Conservation (phyloP, 2,329 filamentous ascomycete genomes). For the Proliferodiscus dingleyae region DNA sequence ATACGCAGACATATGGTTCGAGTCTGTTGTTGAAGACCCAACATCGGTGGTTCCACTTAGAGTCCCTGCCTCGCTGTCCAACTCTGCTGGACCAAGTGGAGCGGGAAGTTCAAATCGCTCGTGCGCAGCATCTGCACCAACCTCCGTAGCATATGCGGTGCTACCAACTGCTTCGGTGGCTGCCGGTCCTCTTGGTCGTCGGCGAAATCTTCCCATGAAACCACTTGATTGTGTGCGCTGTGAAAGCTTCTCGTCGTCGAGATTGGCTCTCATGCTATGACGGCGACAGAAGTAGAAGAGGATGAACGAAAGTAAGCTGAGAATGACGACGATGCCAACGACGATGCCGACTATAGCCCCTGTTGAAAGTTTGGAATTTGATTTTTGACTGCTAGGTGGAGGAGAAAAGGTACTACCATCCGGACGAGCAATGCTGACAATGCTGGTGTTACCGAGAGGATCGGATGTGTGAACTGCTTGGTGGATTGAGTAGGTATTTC, state of each 20-base stretch:
- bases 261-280: constrained; percentile 24
- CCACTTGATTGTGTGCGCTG: constrained; percentile 35
- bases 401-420: constrained; percentile 25
- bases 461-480: constrained; percentile 28
- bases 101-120: constrained; percentile 26
- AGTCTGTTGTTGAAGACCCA: constrained; percentile 25
- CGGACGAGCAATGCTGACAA: constrained; percentile 19
- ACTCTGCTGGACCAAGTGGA: constrained; percentile 22
- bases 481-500: constrained; percentile 29
- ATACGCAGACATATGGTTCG: constrained; percentile 42
- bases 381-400: constrained; percentile 2
- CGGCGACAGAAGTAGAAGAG: constrained; percentile 16
- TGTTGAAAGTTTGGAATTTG: constrained; percentile 10
- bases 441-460: constrained; percentile 22
- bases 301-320: constrained; percentile 2
- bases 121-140: constrained; percentile 21
- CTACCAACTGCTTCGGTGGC: constrained; percentile 47
- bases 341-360: constrained; percentile 26
- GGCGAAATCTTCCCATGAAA: constrained; percentile 41
- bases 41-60: constrained; percentile 21
- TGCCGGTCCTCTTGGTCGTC: constrained; percentile 41
- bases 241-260: constrained; percentile 13
- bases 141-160: constrained; percentile 42
- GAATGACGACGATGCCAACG: constrained; percentile 17
- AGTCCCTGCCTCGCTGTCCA: constrained; percentile 24